Conservation (phyloP, 2,329 filamentous ascomycete genomes). For the Amauroascus niger region DNA sequence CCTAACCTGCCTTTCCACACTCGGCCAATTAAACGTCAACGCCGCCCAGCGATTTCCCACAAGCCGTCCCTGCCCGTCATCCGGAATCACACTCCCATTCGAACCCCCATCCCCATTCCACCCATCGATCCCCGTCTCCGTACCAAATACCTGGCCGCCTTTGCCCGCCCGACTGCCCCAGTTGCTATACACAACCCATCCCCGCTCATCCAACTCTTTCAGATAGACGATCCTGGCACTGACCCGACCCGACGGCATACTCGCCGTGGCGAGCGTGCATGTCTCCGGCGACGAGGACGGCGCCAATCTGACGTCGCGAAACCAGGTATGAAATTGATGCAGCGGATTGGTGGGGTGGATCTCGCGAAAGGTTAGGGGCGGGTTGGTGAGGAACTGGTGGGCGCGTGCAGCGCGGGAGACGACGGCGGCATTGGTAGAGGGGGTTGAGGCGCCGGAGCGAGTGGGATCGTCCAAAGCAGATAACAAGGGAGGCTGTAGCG, state of each 20-base stretch:
- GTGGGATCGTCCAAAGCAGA: conserved; percentile 7
- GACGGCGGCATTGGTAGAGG: conserved; percentile 28
- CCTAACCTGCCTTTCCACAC: conserved; percentile 77
- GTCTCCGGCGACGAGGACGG: conserved; percentile 72
- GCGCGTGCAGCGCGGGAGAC: conserved; percentile 33
- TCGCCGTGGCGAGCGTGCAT: conserved; percentile 74
- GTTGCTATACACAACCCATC: conserved; percentile 91
- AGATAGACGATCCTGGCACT: conserved; percentile 83
- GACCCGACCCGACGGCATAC: conserved; percentile 72
- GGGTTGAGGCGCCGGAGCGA: conserved; percentile 30
- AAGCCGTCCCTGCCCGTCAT: conserved; percentile 16
- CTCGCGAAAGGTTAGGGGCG: conserved; percentile 34
- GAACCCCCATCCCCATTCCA: no score
- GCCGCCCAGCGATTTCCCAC: conserved; percentile 62
- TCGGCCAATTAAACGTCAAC: conserved; percentile 84
- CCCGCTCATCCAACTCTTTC: conserved; percentile 75
- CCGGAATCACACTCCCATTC: conserved; percentile 6
- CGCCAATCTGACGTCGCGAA: conserved; percentile 56
- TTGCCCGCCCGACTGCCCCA: conserved; percentile 59
- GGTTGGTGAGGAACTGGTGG: conserved; percentile 37
- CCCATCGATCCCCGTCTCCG: conserved; percentile 12
- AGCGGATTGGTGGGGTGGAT: conserved; percentile 50
- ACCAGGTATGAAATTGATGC: conserved; percentile 84
- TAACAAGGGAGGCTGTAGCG: conserved; percentile 1
- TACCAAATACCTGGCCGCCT: conserved; percentile 34